Conservation (phyloP, 495 filamentous ascomycete genomes). For the Aspergillus baeticus region DNA sequence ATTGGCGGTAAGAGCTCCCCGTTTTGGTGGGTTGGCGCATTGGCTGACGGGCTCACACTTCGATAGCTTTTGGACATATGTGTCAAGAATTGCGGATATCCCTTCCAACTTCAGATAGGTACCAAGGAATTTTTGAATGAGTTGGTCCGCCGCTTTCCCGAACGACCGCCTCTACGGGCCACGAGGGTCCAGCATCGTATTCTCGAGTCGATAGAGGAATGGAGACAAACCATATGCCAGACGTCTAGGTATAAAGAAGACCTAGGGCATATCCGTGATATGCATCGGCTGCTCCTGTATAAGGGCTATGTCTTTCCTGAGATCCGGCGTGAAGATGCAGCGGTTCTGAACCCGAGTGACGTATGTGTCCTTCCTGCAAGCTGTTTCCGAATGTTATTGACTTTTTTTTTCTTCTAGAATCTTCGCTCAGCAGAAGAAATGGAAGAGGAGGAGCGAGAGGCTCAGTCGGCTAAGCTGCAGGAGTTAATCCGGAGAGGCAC, state of each 20-base stretch:
- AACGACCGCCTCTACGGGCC: slow-evolving; percentile 83
- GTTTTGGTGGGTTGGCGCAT: background rate
- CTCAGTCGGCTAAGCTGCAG: slow-evolving; percentile 94
- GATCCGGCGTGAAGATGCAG: slow-evolving; percentile 87
- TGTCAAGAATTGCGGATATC: slow-evolving; percentile 99
- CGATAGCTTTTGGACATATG: slow-evolving; percentile 88
- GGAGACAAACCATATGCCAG: slow-evolving; percentile 96
- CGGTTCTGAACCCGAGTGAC: slow-evolving; percentile 95
- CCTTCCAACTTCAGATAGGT: slow-evolving; percentile 96
- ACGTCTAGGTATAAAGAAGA: slow-evolving; percentile 97
- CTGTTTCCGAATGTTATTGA: slow-evolving; percentile 25
- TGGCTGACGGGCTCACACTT: slow-evolving; percentile 27
- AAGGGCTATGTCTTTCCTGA: slow-evolving; percentile 97
- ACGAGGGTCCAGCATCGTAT: slow-evolving; percentile 88
- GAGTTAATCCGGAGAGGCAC: slow-evolving; percentile 91
- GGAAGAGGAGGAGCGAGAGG: slow-evolving; percentile 93
- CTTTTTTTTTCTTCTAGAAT: slow-evolving; percentile 53
- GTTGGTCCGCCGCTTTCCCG: slow-evolving; percentile 92
- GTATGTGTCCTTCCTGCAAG: slow-evolving; percentile 52
- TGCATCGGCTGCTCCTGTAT: slow-evolving; percentile 93
- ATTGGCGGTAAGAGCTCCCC: slow-evolving; percentile 54
- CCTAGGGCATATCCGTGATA: slow-evolving; percentile 92
- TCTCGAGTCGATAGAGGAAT: slow-evolving; percentile 96
- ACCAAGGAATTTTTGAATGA: slow-evolving; percentile 99
- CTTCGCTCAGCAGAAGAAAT: slow-evolving; percentile 97